A percentile compares a stretch with the other conserved stretches of the same genome.
These are phyloP conservation scores for Kwoniella mangroviensis DNA, from an alignment of 768 basidiomycete genomes.

Conservation along the genomic window DNA sequence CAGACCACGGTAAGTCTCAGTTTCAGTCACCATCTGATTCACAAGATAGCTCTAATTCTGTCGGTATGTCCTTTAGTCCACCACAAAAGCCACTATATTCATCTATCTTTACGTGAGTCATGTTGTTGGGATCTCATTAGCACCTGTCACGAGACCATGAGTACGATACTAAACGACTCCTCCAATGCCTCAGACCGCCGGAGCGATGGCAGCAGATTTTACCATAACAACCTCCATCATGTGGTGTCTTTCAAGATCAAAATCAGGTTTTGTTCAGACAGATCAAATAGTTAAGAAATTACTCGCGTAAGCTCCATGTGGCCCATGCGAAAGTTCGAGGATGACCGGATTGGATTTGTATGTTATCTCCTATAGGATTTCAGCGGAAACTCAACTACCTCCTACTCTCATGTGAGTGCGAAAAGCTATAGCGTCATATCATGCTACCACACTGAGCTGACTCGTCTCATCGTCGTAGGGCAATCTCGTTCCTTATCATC, in stretches of 20 bases:
- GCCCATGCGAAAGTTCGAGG: too few species aligned
- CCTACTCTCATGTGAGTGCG: conserved; percentile 13
- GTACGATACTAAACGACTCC: too few species aligned
- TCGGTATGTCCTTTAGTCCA: too few species aligned
- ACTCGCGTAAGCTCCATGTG: not conserved
- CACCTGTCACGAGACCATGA: too few species aligned
- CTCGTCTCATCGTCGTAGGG: not conserved
- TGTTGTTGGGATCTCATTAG: not conserved
- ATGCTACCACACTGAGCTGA: not conserved
- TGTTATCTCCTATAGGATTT: too few species aligned
- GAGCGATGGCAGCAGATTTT: conserved; percentile 18
- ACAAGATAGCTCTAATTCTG: too few species aligned
- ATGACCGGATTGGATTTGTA: too few species aligned
- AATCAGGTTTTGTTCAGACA: conserved; percentile 9
- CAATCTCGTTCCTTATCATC: conserved; percentile 14
- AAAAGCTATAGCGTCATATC: too few species aligned
- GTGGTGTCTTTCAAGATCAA: not conserved
- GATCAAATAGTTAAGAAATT: conserved; percentile 16
- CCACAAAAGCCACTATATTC: conserved; percentile 3
- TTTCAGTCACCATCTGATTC: too few species aligned
- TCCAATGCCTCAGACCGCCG: not conserved
- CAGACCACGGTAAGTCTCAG: conserved; percentile 2
- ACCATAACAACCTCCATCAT: conserved; percentile 13
- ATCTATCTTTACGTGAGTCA: conserved; percentile 6
- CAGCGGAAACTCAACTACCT: conserved; percentile 11